phyloP scores from a whole-genome alignment of 106 monocot species.

The Phalaenopsis equestris region DNA sequence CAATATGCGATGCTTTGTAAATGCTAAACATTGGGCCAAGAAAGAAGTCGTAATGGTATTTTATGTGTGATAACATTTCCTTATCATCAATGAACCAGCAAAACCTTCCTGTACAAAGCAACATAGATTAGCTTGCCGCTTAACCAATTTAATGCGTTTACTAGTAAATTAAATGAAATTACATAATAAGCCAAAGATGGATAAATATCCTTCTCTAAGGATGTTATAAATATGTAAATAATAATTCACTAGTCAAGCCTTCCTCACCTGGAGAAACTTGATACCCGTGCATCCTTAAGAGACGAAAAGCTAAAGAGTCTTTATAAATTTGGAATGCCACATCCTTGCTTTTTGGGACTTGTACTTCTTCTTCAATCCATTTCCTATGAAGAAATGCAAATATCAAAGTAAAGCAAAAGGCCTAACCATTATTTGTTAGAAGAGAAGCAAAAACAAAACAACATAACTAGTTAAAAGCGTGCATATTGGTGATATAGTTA shows the following conservation, averaged over 20 bases:
- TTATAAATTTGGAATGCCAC: not conserved
- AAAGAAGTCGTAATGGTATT: constrained; percentile 13
- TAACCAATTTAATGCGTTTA: too few relatives aligned
- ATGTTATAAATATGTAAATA: too few relatives aligned
- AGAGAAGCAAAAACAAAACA: too few relatives aligned
- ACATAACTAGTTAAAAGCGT: too few relatives aligned
- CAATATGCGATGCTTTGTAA: constrained; percentile 21
- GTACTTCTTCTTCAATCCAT: constrained; percentile 5
- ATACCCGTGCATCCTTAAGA: constrained; percentile 24
- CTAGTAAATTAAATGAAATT: too few relatives aligned
- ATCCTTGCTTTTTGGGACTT: not conserved
- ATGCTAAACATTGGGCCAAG: constrained; percentile 14
- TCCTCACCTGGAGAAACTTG: constrained; percentile 22
- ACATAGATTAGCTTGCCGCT: not conserved
- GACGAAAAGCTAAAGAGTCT: constrained; percentile 20
- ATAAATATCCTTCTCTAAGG: too few relatives aligned
- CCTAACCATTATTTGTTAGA: not conserved
- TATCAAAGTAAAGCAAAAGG: too few relatives aligned
- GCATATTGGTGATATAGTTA: not conserved
- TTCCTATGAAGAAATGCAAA: not conserved
- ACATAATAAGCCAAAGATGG: too few relatives aligned
- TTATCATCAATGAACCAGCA: constrained; percentile 21
- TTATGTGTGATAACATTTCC: constrained; percentile 9
- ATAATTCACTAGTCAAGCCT: too few relatives aligned
- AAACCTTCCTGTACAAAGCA: constrained; percentile 3